Percentiles rank a stretch among this genome's conserved stretches.
These are phyloP conservation scores for Clonostachys chloroleuca DNA, from an alignment of 2,329 filamentous ascomycete species.

Conservation along the genomic window DNA sequence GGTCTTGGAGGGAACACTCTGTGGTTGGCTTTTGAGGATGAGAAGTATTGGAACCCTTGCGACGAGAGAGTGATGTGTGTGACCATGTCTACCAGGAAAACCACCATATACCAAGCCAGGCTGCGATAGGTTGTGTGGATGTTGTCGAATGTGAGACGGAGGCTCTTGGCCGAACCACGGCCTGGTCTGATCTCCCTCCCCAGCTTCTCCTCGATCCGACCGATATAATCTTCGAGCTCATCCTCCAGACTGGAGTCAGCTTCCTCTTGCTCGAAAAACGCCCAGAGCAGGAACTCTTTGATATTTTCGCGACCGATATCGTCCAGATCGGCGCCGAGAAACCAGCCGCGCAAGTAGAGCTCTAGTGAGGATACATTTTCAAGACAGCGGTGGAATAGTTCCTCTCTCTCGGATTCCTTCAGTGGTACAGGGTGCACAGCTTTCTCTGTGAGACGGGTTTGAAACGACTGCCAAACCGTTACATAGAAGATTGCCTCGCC, in stretches of 20 bases:
- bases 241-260: slow-evolving; percentile 19
- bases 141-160: slow-evolving; percentile 63
- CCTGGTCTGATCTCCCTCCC: slow-evolving; percentile 48
- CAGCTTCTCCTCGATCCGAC: slow-evolving; percentile 47
- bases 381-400: slow-evolving; percentile 52
- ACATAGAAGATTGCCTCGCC: slow-evolving; percentile 37
- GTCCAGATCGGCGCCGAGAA: slow-evolving; percentile 50
- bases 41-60: slow-evolving; percentile 48
- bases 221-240: slow-evolving; percentile 42
- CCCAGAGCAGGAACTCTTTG: slow-evolving; percentile 64
- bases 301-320: slow-evolving; percentile 66
- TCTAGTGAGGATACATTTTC: slow-evolving; percentile 49
- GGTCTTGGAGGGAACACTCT: slow-evolving; percentile 55
- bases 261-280: slow-evolving; percentile 49
- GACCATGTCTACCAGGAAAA: slow-evolving; percentile 49
- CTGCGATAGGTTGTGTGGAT: slow-evolving; percentile 58
- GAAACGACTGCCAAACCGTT: slow-evolving; percentile 35
- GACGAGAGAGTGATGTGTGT: slow-evolving; percentile 38
- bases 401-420: slow-evolving; percentile 39
- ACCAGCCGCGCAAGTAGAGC: slow-evolving; percentile 60
- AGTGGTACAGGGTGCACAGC: slow-evolving; percentile 35
- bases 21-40: slow-evolving; percentile 13
- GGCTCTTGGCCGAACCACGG: slow-evolving; percentile 45
- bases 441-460: slow-evolving; percentile 24
- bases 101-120: slow-evolving; percentile 58